These are phyloP conservation scores for Ceratocystis eucalypticola DNA, from an alignment of 2,329 filamentous ascomycete genomes.

Conservation along the genomic window DNA sequence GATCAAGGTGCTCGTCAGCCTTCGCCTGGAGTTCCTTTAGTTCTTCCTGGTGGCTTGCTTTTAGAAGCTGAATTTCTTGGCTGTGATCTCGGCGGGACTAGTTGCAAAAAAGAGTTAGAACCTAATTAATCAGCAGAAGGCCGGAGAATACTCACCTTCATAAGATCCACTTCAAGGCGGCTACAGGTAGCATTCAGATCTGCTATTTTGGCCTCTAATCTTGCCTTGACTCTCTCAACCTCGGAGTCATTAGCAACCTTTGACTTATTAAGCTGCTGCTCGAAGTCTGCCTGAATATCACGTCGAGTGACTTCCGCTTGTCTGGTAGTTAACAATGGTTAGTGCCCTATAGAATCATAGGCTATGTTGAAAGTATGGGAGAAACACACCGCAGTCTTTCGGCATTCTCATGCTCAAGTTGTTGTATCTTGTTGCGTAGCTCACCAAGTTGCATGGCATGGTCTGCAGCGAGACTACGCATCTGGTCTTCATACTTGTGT, in stretches of 20 bases:
- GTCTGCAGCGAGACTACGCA: constrained; percentile 3
- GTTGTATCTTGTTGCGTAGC: constrained; percentile 22
- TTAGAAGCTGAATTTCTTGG: constrained; percentile 45
- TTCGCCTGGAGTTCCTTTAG: background rate
- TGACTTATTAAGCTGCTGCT: constrained; percentile 33
- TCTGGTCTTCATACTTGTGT: constrained; percentile 11
- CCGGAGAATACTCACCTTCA: constrained; percentile 36
- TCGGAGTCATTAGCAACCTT: constrained; percentile 38
- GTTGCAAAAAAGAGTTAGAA: constrained; percentile 8
- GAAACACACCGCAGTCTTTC: constrained; percentile 16
- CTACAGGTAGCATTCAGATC: constrained; percentile 48
- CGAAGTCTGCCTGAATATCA: constrained; percentile 23
- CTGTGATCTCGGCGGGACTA: constrained; percentile 47
- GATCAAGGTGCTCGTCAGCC: constrained; percentile 21
- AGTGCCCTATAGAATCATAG: background rate
- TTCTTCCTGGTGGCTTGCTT: constrained; percentile 26
- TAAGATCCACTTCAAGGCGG: constrained; percentile 47
- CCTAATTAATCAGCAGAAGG: background rate
- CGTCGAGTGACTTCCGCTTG: constrained; percentile 20
- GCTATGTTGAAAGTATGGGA: background rate
- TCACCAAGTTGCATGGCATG: constrained; percentile 6
- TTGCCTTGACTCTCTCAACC: constrained; percentile 34
- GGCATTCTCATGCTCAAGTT: constrained; percentile 20
- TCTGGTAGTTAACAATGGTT: background rate
- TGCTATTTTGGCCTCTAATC: constrained; percentile 47